Conservation (phyloP, 495 filamentous ascomycete genomes). For the Penicillium nucicola region DNA sequence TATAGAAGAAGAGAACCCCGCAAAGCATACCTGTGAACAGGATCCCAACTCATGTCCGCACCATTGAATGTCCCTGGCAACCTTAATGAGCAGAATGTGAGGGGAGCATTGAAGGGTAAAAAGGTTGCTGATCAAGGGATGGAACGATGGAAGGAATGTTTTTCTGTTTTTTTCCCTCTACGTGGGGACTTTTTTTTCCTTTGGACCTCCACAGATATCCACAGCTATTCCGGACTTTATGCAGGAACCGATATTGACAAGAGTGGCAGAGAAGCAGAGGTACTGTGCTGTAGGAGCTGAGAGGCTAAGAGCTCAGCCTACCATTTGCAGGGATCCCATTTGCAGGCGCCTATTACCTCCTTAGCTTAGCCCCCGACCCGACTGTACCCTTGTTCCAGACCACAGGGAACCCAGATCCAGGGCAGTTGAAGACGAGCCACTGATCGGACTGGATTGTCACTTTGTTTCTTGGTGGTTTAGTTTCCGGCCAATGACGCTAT, state of each 20-base stretch:
- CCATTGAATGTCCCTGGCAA: constrained; percentile 42
- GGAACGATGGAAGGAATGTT: constrained; percentile 23
- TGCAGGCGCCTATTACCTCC: constrained; percentile 9
- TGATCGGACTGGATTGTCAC: too few species aligned
- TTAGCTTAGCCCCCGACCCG: too few species aligned
- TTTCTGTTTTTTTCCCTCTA: constrained; percentile 37
- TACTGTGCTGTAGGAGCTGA: too few species aligned
- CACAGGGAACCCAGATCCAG: constrained; percentile 8
- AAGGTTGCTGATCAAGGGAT: constrained; percentile 1
- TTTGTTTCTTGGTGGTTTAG: too few species aligned
- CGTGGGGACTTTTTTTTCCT: constrained; percentile 18
- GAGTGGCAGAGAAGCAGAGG: too few species aligned
- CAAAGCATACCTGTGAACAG: constrained; percentile 63
- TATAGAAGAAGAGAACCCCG: constrained; percentile 22
- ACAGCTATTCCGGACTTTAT: constrained; percentile 3
- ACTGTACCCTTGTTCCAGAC: constrained; percentile 13
- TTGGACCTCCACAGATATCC: constrained; percentile 12
- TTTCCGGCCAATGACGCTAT: constrained; percentile 4
- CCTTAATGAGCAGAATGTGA: constrained; percentile 30
- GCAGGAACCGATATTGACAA: constrained; percentile 3
- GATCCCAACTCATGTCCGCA: constrained; percentile 73
- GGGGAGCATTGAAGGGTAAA: constrained; percentile 7
- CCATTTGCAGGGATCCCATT: too few species aligned
- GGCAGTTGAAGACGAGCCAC: neutral
- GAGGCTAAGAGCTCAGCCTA: too few species aligned